Evolutionary conservation across 2,329 filamentous ascomycete genomes (phyloP).

Genomic region (Fusarium camptoceras): DNA sequence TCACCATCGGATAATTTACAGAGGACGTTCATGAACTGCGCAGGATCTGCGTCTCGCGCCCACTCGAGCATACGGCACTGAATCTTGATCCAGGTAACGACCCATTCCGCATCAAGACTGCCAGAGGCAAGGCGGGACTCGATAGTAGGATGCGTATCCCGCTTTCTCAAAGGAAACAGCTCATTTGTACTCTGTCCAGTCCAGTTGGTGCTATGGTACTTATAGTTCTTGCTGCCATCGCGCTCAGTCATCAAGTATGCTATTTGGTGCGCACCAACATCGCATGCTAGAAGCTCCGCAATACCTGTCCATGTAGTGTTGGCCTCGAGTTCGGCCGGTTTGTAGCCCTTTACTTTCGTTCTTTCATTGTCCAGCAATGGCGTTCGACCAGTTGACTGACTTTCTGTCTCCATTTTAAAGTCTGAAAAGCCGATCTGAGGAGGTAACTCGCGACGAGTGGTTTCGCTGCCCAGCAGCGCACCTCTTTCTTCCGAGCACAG

Average conservation of each 20-base stretch:
- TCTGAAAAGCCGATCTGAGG: conserved; percentile 23
- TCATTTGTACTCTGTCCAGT: conserved; percentile 32
- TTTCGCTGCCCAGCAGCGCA: conserved; percentile 15
- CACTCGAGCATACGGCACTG: conserved; percentile 49
- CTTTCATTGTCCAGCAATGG: conserved; percentile 8
- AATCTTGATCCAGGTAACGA: conserved; percentile 51
- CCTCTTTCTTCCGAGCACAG: background rate
- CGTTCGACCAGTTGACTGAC: background rate
- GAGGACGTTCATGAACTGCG: conserved; percentile 47
- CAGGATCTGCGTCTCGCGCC: conserved; percentile 45
- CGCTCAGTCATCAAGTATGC: conserved; percentile 30
- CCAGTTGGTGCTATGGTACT: conserved; percentile 33
- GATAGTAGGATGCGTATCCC: conserved; percentile 39
- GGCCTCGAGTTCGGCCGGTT: background rate
- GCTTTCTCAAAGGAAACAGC: background rate
- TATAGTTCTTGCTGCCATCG: background rate
- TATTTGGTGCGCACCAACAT: conserved; percentile 41
- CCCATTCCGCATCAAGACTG: conserved; percentile 51
- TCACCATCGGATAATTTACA: conserved; percentile 36
- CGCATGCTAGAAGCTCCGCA: conserved; percentile 40
- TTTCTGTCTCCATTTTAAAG: background rate
- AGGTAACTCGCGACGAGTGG: conserved; percentile 12
- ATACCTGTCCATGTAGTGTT: conserved; percentile 40
- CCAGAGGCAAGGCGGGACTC: conserved; percentile 55
- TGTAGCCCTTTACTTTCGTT: background rate